Evolutionary conservation across 306 rosid genomes (phyloP), one percentile per base, ranked within the genome.

Genomic region (Quercus berberidifolia): DNA sequence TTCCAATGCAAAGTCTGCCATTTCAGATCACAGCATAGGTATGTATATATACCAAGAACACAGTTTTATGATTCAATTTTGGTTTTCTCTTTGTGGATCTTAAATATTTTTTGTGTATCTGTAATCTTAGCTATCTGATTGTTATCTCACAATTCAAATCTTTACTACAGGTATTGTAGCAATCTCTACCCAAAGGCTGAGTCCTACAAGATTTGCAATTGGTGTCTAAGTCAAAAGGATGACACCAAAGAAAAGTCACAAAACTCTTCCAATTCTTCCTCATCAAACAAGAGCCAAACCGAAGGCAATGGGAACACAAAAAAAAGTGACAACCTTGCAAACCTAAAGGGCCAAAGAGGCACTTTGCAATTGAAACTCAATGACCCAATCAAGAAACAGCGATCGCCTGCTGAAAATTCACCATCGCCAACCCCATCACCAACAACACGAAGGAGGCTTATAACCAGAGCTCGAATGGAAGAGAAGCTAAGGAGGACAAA

Each of bases 11-110:
- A 88, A 83, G 62, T 89, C 71, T 95, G 99, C 78, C 96, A 91
- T 35, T 91, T 90, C 97, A 90, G 99, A 95, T 95, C 96, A 76
- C 99, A 95, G 75, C 99, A 95, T 91, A 95, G 94, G 98, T 88
- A 76, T 38, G 8, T 38, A 38, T 38, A 38, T 38, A 38, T 7
- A 38, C 13, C 13, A 25, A 17, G 5, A 57, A 7, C 43, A 58
- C 20, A 4, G 26, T 65, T 23, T 14, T 3, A 49, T 7, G 18
- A 25, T n/a, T 31, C 4, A 3, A 8, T 7, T 23, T 59, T 74
- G 2, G 18, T 21, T 17, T n/a, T 49, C 38, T 19, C 35, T 46
- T 2, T 43, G 28, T 28, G 18, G 19, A 10, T 12, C 58, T 79
- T 35, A 52, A 15, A 74, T 23, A 4, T 46, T 33, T n/a, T 33